Conservation (phyloP, 768 basidiomycete genomes). For the Mycena maculata region DNA sequence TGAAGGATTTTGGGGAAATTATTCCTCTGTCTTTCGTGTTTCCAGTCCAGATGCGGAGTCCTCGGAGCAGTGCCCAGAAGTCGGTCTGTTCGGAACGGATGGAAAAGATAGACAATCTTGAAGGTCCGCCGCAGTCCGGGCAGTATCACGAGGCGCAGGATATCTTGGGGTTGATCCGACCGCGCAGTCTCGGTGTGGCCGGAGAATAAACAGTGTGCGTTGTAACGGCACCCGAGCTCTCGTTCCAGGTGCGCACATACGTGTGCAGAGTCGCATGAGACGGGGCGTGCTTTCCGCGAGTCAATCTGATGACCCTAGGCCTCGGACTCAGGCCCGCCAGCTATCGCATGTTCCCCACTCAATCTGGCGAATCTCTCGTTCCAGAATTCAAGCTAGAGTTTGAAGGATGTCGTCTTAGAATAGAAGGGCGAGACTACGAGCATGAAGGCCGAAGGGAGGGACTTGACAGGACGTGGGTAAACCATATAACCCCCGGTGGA, state of each 20-base stretch:
- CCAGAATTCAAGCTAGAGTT: constrained; percentile 23
- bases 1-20: constrained; percentile 3
- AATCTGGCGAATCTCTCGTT: constrained; percentile 7
- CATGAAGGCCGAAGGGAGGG: constrained; percentile 9
- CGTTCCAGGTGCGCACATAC: constrained; percentile 5
- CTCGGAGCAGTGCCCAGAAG: constrained; percentile 14
- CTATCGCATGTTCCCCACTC: constrained; percentile 22
- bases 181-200: constrained; percentile 23
- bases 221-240: constrained; percentile 4
- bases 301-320: background rate
- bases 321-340: constrained; percentile 11
- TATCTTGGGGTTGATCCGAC: constrained; percentile 23
- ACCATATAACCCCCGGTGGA: background rate
- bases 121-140: constrained; percentile 1
- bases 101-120: constrained; percentile 24
- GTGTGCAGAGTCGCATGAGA: constrained; percentile 14
- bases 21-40: background rate
- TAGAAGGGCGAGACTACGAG: background rate
- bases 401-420: constrained; percentile 4
- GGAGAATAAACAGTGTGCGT: constrained; percentile 2
- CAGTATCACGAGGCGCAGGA: constrained; percentile 20
- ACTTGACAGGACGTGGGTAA: constrained; percentile 22
- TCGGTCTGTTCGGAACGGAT: constrained; percentile 19
- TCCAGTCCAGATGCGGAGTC: constrained; percentile 2
- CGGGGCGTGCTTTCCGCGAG: constrained; percentile 5